Percentiles rank a stretch among this genome's conserved stretches.
phyloP scores from a whole-genome alignment of 2,329 filamentous ascomycete genomes.

The Aspergillus fumigatiaffinis region DNA sequence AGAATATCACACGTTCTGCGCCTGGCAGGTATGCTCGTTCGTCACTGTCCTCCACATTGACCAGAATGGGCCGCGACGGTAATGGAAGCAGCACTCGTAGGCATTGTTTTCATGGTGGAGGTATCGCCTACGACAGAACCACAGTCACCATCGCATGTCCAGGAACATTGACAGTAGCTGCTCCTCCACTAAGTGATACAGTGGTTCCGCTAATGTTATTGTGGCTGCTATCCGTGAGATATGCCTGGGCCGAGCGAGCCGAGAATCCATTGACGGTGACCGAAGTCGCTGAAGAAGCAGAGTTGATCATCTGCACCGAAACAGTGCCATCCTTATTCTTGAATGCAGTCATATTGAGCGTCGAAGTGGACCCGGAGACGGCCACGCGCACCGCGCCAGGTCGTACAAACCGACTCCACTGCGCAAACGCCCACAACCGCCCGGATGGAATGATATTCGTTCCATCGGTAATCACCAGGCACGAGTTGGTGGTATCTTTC shows the following conservation, averaged over 20 bases:
- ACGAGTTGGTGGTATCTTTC: background rate
- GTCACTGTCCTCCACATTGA: background rate
- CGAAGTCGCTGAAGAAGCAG: background rate
- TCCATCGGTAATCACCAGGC: background rate
- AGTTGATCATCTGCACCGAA: background rate
- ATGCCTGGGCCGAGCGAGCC: background rate
- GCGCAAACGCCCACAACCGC: background rate
- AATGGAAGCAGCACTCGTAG: background rate
- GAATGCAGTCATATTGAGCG: background rate
- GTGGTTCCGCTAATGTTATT: background rate
- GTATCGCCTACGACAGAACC: background rate
- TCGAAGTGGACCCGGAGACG: background rate
- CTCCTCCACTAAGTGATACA: background rate
- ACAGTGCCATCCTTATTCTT: background rate
- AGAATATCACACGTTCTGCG: background rate
- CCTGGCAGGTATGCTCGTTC: background rate
- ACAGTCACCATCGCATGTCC: background rate
- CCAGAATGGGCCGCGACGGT: background rate
- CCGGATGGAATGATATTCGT: background rate
- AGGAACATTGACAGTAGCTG: background rate
- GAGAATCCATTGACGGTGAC: background rate
- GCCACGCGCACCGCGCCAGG: background rate
- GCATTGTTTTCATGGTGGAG: no score
- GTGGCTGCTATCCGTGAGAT: background rate
- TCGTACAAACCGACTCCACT: background rate